Base-by-base conservation (phyloP, 257 asterid genomes). In the Sherardia arvensis region DNA sequence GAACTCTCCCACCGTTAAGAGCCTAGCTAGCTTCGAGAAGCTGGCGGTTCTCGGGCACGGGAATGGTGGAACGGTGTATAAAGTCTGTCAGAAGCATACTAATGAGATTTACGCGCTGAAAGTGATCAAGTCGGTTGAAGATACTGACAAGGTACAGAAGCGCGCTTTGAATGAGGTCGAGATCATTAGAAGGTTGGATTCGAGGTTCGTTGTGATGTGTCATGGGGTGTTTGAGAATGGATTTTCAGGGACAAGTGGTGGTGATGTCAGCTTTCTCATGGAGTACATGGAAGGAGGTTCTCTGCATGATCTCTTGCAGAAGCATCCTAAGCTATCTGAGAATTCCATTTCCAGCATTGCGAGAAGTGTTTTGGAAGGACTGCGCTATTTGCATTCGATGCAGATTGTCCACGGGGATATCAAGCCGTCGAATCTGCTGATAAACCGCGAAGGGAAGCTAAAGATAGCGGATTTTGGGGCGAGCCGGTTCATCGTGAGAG, bases 391-490 rank as follows among this genome's bases (percentile, higher is more conserved):
- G 57, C 87, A 81, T 38, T 71, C 63, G 25, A 64, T 67, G 40
- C 66, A 69, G 28, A 62, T 81, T 29, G 80, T 79, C 15, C 90
- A 84, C 2, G 47, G 85, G 4, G 90, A 84, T 28, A 78, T 81
- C 5, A 84, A 81, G 65, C 87, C 90, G 0, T 79, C 87, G 5
- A 84, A 84, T 71, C 33, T 84, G 61, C 23, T 84, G 59, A 70
- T 81, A 11, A 76, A 71, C 59, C 38, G 28, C 8, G 69, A 63
- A 49, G 81, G 83, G 22, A 59, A 68, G 48, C 71, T 78, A 26
- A 84, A 84, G 57, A 75, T 83, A 45, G 78, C 82, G 4, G 90
- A 84, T 61, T 84, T 83, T 29, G 90, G 86, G 9, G 70, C 69
- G 7, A 76, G 80, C 61, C 30, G 57, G 30, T 51, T 74, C 2